A percentile compares a stretch with the other conserved stretches of the same genome.
These are phyloP conservation scores for Phytophthora boehmeriae DNA, from an alignment of 352 stramenopile species.

Conservation along the genomic window DNA sequence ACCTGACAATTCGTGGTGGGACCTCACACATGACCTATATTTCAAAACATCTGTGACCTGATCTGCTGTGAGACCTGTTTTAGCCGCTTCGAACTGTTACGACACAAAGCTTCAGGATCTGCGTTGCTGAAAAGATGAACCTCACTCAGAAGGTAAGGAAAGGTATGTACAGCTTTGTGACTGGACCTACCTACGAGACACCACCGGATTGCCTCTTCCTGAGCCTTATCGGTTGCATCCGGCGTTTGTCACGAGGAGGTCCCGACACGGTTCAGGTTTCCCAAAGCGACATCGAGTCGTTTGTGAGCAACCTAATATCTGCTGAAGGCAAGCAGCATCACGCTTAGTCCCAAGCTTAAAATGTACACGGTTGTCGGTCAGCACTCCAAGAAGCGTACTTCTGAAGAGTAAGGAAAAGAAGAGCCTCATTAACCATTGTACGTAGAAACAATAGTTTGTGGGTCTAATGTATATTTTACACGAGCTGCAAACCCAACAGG, in stretches of 20 bases:
- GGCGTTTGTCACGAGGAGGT: slow-evolving; percentile 93
- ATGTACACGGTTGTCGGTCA: neutral
- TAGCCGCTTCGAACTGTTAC: slow-evolving; percentile 95
- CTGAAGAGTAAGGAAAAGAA: neutral
- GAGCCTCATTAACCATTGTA: neutral
- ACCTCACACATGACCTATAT: too few species aligned
- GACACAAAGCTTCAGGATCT: slow-evolving; percentile 82
- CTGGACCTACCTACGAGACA: slow-evolving; percentile 95
- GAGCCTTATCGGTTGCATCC: slow-evolving; percentile 79
- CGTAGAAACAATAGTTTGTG: neutral
- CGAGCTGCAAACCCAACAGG: neutral
- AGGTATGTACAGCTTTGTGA: slow-evolving; percentile 96
- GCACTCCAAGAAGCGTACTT: neutral
- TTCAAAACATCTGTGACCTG: too few species aligned
- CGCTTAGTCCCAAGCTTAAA: neutral
- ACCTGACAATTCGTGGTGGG: too few species aligned
- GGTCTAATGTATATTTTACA: slow-evolving; percentile 9
- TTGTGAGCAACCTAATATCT: slow-evolving; percentile 17
- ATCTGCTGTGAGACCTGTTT: too few species aligned
- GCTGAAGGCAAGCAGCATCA: slow-evolving; percentile 7
- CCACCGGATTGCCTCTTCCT: slow-evolving; percentile 92
- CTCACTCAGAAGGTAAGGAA: slow-evolving; percentile 79
- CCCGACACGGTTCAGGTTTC: slow-evolving; percentile 70
- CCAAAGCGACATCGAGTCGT: slow-evolving; percentile 31
- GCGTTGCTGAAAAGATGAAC: slow-evolving; percentile 73